phyloP scores from a whole-genome alignment of 1,284 basidiomycete species.

The Microbotryum lychnidis-dioicae region DNA sequence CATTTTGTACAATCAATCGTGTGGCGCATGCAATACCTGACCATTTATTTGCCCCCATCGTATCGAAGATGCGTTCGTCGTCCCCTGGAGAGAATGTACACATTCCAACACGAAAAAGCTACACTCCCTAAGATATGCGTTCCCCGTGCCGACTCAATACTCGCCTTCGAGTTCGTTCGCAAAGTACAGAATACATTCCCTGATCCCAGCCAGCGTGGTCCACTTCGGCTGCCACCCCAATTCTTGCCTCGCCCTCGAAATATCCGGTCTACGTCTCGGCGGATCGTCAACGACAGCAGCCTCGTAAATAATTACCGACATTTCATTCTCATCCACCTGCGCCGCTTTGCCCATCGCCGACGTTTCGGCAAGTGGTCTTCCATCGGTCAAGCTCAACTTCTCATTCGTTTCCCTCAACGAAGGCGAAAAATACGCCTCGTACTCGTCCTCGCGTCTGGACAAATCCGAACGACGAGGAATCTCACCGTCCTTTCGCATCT shows the following conservation, averaged over 20 bases:
- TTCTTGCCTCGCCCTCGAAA: slow-evolving; percentile 73
- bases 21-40: too few relatives aligned
- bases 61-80: too few relatives aligned
- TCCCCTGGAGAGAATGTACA: too few relatives aligned
- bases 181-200: slow-evolving; percentile 73
- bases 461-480: slow-evolving; percentile 8
- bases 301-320: slow-evolving; percentile 35
- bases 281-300: slow-evolving; percentile 65
- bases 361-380: slow-evolving; percentile 53
- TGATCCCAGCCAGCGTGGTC: slow-evolving; percentile 79
- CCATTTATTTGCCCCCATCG: too few relatives aligned
- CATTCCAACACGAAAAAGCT: too few relatives aligned
- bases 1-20: too few relatives aligned
- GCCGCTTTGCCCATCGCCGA: slow-evolving; percentile 36
- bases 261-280: slow-evolving; percentile 85
- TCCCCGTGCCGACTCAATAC: too few relatives aligned
- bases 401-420: not conserved
- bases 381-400: not conserved
- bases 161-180: slow-evolving; percentile 3
- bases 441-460: slow-evolving; percentile 50
- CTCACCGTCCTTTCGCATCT: slow-evolving; percentile 48
- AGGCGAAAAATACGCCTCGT: slow-evolving; percentile 52
- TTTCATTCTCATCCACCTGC: slow-evolving; percentile 6
- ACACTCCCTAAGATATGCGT: too few relatives aligned
- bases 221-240: slow-evolving; percentile 89